Evolutionary conservation across 2,329 filamentous ascomycete species (phyloP).

Genomic region (Colletotrichum trifolii): DNA sequence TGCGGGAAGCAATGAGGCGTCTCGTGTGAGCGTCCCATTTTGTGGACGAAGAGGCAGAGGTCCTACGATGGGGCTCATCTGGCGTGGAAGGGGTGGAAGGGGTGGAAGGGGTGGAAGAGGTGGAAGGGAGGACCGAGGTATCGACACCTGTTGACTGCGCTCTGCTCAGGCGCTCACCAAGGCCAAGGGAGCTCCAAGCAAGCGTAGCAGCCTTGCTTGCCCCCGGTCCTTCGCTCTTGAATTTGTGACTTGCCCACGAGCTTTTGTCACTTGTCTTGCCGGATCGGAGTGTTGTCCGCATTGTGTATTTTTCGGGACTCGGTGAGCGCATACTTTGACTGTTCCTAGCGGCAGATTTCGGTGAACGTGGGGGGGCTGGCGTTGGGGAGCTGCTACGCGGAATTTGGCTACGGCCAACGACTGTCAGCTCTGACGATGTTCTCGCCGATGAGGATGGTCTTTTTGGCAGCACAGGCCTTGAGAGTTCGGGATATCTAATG

Average conservation of each 20-base stretch:
- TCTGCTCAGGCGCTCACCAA: conserved; percentile 49
- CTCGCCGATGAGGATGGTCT: conserved; percentile 67
- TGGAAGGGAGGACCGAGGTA: conserved; percentile 19
- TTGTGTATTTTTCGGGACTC: conserved; percentile 70
- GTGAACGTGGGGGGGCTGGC: conserved; percentile 42
- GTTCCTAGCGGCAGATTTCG: conserved; percentile 46
- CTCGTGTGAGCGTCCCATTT: conserved; percentile 68
- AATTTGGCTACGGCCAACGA: conserved; percentile 47
- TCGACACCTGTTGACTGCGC: conserved; percentile 41
- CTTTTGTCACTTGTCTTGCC: conserved; percentile 57
- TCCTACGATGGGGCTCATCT: conserved; percentile 47
- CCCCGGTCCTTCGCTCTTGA: conserved; percentile 59
- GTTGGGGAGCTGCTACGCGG: conserved; percentile 39
- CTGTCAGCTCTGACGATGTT: conserved; percentile 62
- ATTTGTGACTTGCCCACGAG: conserved; percentile 51
- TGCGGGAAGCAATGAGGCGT: conserved; percentile 57
- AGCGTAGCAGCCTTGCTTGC: conserved; percentile 73
- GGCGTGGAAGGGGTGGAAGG: conserved; percentile 40
- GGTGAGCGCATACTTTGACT: conserved; percentile 59
- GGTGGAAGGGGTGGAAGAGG: conserved; percentile 37
- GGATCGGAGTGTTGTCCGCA: conserved; percentile 70
- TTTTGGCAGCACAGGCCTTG: conserved; percentile 70
- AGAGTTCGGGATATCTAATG: conserved; percentile 82
- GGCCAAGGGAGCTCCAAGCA: conserved; percentile 66
- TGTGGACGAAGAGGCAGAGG: conserved; percentile 43